These are phyloP conservation scores for Phlebiopsis flavidoalba DNA, from an alignment of 768 basidiomycete genomes.

Conservation along the genomic window DNA sequence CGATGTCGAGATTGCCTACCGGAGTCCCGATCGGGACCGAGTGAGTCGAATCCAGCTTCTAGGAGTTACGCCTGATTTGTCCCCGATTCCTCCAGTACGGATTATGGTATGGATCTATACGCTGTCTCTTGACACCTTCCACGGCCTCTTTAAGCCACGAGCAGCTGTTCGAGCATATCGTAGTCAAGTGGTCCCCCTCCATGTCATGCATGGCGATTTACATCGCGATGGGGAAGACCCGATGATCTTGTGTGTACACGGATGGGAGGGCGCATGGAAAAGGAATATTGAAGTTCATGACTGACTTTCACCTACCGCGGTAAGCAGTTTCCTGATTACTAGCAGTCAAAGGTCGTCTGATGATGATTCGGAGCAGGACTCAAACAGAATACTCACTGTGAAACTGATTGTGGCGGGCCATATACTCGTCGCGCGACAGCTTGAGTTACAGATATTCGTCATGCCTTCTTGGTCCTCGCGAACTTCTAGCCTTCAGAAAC, in stretches of 20 bases:
- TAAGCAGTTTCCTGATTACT: not conserved
- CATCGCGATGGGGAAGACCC: slow-evolving; percentile 18
- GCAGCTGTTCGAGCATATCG: slow-evolving; percentile 15
- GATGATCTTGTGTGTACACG: slow-evolving; percentile 17
- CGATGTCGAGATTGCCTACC: slow-evolving; percentile 21
- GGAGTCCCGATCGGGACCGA: slow-evolving; percentile 8
- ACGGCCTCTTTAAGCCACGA: slow-evolving; percentile 20
- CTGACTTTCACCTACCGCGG: not conserved
- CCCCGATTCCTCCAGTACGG: not conserved
- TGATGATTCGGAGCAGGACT: not conserved
- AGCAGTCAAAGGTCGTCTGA: no score
- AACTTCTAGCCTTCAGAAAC: not conserved
- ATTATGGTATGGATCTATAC: slow-evolving; percentile 2
- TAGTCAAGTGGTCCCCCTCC: slow-evolving; percentile 13
- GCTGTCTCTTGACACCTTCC: slow-evolving; percentile 28
- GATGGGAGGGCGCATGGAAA: not conserved
- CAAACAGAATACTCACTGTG: slow-evolving; percentile 21
- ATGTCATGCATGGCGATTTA: slow-evolving; percentile 18
- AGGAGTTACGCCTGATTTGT: not conserved
- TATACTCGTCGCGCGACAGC: slow-evolving; percentile 23
- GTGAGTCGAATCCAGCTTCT: slow-evolving; percentile 10
- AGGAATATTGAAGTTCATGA: not conserved
- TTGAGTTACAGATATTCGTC: slow-evolving; percentile 18
- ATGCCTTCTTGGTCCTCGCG: slow-evolving; percentile 14
- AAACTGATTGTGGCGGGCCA: slow-evolving; percentile 23